phyloP scores from a whole-genome alignment of 2,329 filamentous ascomycete genomes.

The Albophoma yamanashiensis region DNA sequence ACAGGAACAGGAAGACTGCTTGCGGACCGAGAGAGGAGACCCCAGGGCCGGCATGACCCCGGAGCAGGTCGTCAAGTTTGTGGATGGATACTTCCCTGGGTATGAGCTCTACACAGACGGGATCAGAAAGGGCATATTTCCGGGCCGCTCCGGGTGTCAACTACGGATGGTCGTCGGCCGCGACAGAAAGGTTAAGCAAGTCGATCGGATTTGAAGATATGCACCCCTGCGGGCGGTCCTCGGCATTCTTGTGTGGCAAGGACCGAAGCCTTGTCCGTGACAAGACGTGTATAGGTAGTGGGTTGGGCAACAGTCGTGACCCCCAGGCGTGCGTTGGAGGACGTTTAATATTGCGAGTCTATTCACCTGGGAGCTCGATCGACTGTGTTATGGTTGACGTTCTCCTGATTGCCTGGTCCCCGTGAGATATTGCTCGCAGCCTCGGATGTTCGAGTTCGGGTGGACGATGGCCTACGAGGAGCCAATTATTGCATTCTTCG shows the following conservation, averaged over 20 bases:
- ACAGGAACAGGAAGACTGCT: slow-evolving; percentile 63
- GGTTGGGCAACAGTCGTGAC: too few relatives aligned
- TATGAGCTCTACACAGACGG: slow-evolving; percentile 59
- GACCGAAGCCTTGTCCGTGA: background rate
- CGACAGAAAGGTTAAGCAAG: slow-evolving; percentile 48
- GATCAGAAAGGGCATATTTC: slow-evolving; percentile 46
- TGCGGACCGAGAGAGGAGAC: slow-evolving; percentile 53
- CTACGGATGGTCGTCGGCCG: slow-evolving; percentile 51
- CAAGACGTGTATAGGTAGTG: background rate
- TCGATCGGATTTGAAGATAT: slow-evolving; percentile 30
- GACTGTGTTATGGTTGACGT: background rate
- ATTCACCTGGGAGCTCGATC: background rate
- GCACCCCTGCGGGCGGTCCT: background rate
- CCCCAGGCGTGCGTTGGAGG: background rate
- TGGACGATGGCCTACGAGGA: background rate
- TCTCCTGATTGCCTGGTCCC: background rate
- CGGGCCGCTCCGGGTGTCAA: slow-evolving; percentile 39
- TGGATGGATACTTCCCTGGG: slow-evolving; percentile 57
- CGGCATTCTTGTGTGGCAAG: background rate
- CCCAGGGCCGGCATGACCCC: slow-evolving; percentile 62
- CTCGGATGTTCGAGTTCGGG: background rate
- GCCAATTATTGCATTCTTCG: background rate
- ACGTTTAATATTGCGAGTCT: background rate
- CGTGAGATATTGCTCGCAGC: background rate
- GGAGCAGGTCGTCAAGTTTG: slow-evolving; percentile 67